These are phyloP conservation scores for Hemisphaericaspora nanyangensis DNA, from an alignment of 805 yeast species.

Conservation along the genomic window DNA sequence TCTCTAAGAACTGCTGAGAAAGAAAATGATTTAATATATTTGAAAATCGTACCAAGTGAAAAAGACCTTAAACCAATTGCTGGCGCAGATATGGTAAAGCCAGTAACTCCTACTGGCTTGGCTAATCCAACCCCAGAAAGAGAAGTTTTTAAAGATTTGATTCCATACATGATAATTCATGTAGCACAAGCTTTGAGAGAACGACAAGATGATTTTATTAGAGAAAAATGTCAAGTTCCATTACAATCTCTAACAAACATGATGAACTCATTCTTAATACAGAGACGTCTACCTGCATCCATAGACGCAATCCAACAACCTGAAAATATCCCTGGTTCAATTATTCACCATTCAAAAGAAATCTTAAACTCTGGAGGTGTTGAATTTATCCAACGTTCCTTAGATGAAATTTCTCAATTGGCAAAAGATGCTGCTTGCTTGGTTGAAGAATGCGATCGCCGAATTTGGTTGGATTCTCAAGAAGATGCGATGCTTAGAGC, in stretches of 20 bases:
- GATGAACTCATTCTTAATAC: slow-evolving; percentile 42
- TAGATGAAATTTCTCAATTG: slow-evolving; percentile 44
- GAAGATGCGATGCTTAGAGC: slow-evolving; percentile 53
- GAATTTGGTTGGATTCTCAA: slow-evolving; percentile 45
- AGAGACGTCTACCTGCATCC: slow-evolving; percentile 55
- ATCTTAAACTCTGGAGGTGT: slow-evolving; percentile 53
- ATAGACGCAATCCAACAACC: slow-evolving; percentile 60
- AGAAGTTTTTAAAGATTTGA: slow-evolving; percentile 50
- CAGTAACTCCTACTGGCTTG: slow-evolving; percentile 21
- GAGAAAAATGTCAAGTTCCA: slow-evolving; percentile 43
- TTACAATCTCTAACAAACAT: slow-evolving; percentile 43
- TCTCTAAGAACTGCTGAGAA: slow-evolving; percentile 55
- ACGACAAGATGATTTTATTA: slow-evolving; percentile 53
- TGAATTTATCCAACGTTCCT: slow-evolving; percentile 34
- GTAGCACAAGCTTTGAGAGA: slow-evolving; percentile 66
- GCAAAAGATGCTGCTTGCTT: slow-evolving; percentile 38
- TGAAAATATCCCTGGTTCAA: slow-evolving; percentile 53
- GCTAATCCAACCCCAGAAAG: slow-evolving; percentile 19
- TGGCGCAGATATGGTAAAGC: slow-evolving; percentile 56
- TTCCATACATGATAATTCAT: slow-evolving; percentile 67
- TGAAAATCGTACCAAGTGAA: slow-evolving; percentile 56
- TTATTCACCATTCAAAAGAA: slow-evolving; percentile 53
- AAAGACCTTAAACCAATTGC: slow-evolving; percentile 38
- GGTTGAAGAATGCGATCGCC: slow-evolving; percentile 43
- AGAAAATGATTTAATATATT: slow-evolving; percentile 78